Evolutionary conservation across 208 protist species (phyloP).

Genomic region (Leishmania major): DNA sequence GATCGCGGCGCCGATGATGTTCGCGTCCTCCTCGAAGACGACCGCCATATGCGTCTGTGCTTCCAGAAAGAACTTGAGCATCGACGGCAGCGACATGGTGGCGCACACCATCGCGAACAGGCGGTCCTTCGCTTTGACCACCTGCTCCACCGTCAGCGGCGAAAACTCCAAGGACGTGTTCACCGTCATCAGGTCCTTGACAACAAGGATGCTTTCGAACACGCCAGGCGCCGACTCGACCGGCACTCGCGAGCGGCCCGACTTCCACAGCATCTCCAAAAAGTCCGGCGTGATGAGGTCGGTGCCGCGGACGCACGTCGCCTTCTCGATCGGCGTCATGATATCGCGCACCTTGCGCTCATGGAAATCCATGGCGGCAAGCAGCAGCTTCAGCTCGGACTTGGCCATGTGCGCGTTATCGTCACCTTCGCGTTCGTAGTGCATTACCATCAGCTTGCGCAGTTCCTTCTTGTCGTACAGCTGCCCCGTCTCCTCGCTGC

Average conservation of each 20-base stretch:
- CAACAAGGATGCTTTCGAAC: conserved; percentile 70
- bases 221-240: conserved; percentile 49
- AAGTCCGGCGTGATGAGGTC: conserved; percentile 78
- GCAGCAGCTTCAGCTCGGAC: conserved; percentile 82
- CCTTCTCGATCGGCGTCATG: conserved; percentile 78
- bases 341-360: conserved; percentile 80
- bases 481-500: conserved; percentile 70
- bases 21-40: conserved; percentile 57
- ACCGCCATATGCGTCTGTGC: conserved; percentile 86
- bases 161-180: conserved; percentile 28
- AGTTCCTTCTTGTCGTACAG: conserved; percentile 90
- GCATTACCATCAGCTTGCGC: conserved; percentile 85
- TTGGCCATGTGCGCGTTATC: conserved; percentile 51
- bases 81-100: conserved; percentile 62
- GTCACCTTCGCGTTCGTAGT: conserved; percentile 69
- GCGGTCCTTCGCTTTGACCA: conserved; percentile 70
- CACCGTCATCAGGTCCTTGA: conserved; percentile 80
- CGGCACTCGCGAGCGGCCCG: conserved; percentile 83
- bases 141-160: conserved; percentile 65
- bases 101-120: conserved; percentile 61
- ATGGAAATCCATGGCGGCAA: conserved; percentile 91
- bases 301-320: conserved; percentile 53
- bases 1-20: not conserved
- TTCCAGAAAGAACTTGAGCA: conserved; percentile 86
- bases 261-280: conserved; percentile 78